Evolutionary conservation across 2,329 filamentous ascomycete species (phyloP).

Genomic region (Pyrenophora teres): DNA sequence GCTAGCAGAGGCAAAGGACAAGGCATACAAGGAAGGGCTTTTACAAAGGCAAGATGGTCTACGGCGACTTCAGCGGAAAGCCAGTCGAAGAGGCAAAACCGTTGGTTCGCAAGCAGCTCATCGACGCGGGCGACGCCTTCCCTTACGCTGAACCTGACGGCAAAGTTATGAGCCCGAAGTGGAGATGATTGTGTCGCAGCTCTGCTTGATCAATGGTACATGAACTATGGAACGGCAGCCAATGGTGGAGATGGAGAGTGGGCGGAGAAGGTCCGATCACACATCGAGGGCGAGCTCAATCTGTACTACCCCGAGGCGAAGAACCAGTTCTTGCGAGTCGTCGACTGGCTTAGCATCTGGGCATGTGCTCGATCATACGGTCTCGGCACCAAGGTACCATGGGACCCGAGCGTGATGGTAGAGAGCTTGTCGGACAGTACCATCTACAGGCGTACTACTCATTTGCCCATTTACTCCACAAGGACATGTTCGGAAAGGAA

Average conservation of each 20-base stretch:
- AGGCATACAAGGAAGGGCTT: slow-evolving; percentile 97
- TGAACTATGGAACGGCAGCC: slow-evolving; percentile 77
- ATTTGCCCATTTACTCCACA: slow-evolving; percentile 69
- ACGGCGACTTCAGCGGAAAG: slow-evolving; percentile 86
- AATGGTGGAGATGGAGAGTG: slow-evolving; percentile 75
- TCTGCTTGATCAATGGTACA: slow-evolving; percentile 95
- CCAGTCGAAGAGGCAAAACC: slow-evolving; percentile 85
- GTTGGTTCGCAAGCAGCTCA: slow-evolving; percentile 77
- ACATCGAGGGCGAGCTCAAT: slow-evolving; percentile 66
- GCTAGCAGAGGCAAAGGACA: slow-evolving; percentile 90
- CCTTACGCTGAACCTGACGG: slow-evolving; percentile 92
- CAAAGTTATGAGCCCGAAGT: slow-evolving; percentile 80
- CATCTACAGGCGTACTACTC: slow-evolving; percentile 81
- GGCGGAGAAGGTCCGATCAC: slow-evolving; percentile 67
- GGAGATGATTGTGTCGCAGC: slow-evolving; percentile 93
- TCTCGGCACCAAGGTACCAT: slow-evolving; percentile 90
- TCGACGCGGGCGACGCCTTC: slow-evolving; percentile 80
- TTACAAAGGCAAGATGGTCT: slow-evolving; percentile 89
- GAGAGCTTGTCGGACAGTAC: slow-evolving; percentile 92
- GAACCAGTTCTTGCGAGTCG: slow-evolving; percentile 74
- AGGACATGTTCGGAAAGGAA: slow-evolving; percentile 78
- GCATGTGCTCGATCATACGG: slow-evolving; percentile 91
- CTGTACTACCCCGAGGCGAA: slow-evolving; percentile 69
- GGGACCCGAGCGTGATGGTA: slow-evolving; percentile 88
- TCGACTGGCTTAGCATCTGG: slow-evolving; percentile 87